Conservation (phyloP, 2,329 filamentous ascomycete species). For the Ustulina deusta region DNA sequence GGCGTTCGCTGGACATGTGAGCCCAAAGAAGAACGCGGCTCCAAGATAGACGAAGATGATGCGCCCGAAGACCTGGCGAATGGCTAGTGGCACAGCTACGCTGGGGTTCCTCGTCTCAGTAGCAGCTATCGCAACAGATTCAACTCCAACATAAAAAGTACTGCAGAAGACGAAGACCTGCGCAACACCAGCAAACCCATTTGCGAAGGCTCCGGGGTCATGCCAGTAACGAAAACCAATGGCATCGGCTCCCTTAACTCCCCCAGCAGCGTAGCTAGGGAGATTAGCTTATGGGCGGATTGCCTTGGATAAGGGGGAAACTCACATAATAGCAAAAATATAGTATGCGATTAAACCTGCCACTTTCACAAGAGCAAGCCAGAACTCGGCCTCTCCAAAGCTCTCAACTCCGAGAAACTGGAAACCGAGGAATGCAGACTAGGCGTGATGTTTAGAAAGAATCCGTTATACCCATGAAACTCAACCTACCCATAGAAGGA, state of each 20-base stretch:
- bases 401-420: slow-evolving; percentile 79
- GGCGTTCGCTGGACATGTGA: slow-evolving; percentile 78
- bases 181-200: slow-evolving; percentile 75
- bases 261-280: slow-evolving; percentile 71
- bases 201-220: slow-evolving; percentile 75
- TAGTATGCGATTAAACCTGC: slow-evolving; percentile 77
- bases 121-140: slow-evolving; percentile 69
- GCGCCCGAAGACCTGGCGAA: slow-evolving; percentile 71
- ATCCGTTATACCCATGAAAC: neutral
- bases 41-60: slow-evolving; percentile 76
- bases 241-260: slow-evolving; percentile 69
- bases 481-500: slow-evolving; percentile 74
- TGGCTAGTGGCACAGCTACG: slow-evolving; percentile 67
- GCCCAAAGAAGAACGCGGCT: slow-evolving; percentile 78
- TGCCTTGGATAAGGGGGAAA: neutral
- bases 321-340: slow-evolving; percentile 75
- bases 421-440: slow-evolving; percentile 71
- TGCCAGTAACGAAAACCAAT: slow-evolving; percentile 80
- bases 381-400: slow-evolving; percentile 85
- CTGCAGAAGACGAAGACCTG: slow-evolving; percentile 77
- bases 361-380: slow-evolving; percentile 80
- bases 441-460: neutral
- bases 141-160: slow-evolving; percentile 76
- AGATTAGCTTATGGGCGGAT: slow-evolving; percentile 26
- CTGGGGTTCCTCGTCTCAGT: slow-evolving; percentile 71